Evolutionary conservation across 1,139 yeast species (phyloP).

Genomic region (Yamadazyma sp.): DNA sequence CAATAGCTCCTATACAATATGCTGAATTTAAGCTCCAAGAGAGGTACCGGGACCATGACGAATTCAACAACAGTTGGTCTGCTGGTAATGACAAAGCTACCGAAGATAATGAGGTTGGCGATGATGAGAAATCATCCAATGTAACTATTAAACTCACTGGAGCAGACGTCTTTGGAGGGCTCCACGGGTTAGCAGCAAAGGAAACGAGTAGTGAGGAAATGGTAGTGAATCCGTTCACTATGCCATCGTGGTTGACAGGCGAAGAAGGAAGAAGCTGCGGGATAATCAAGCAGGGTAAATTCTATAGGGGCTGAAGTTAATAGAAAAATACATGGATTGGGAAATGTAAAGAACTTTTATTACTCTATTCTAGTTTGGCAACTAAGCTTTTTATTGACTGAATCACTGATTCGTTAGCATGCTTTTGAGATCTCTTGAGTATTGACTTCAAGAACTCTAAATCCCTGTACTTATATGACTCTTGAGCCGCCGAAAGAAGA

Average conservation of each 20-base stretch:
- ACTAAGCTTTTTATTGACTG: slow-evolving; percentile 26
- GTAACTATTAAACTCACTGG: slow-evolving; percentile 61
- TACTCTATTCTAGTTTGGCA: slow-evolving; percentile 28
- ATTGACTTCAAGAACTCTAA: slow-evolving; percentile 38
- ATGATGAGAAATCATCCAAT: slow-evolving; percentile 13
- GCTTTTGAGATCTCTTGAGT: slow-evolving; percentile 20
- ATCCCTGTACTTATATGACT: slow-evolving; percentile 60
- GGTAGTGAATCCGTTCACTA: slow-evolving; percentile 48
- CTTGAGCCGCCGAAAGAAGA: slow-evolving; percentile 55
- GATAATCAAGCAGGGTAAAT: slow-evolving; percentile 43
- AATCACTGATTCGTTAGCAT: slow-evolving; percentile 22
- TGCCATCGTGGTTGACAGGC: slow-evolving; percentile 83
- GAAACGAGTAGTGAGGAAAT: slow-evolving; percentile 31
- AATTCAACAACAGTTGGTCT: background rate
- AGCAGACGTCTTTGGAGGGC: slow-evolving; percentile 76
- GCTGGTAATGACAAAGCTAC: background rate
- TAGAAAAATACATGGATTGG: background rate
- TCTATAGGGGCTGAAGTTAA: background rate
- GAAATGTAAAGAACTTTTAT: slow-evolving; percentile 2
- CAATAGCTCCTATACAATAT: slow-evolving; percentile 55
- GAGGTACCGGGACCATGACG: slow-evolving; percentile 8
- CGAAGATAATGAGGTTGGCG: background rate
- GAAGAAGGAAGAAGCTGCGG: slow-evolving; percentile 62
- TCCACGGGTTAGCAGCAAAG: slow-evolving; percentile 64
- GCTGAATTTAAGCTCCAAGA: slow-evolving; percentile 45